phyloP scores from a whole-genome alignment of 2,329 filamentous ascomycete species.

The Trichoderma hamatum region DNA sequence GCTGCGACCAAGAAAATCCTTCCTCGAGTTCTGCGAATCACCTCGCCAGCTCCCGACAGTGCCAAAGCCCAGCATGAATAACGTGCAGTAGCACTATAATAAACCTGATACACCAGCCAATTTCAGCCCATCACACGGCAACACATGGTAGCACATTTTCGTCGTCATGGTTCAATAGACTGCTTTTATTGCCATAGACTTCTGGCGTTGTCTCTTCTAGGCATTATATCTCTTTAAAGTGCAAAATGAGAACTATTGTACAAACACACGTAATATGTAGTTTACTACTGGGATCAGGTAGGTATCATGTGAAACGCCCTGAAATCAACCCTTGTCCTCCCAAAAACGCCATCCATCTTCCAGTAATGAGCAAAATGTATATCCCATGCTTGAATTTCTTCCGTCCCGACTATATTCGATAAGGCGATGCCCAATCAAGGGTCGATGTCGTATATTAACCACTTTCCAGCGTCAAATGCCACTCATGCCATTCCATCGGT shows the following conservation, averaged over 20 bases:
- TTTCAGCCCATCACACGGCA: neutral
- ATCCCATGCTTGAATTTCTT: neutral
- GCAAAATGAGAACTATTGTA: slow-evolving; percentile 5
- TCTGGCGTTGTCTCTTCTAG: neutral
- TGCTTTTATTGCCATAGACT: slow-evolving; percentile 7
- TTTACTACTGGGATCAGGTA: neutral
- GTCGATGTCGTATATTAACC: neutral
- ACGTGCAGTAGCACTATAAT: neutral
- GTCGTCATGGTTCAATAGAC: neutral
- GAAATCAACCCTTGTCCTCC: slow-evolving; percentile 4
- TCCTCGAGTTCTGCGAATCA: neutral
- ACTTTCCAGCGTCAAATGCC: neutral
- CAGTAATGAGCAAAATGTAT: slow-evolving; percentile 20
- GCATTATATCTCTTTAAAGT: neutral
- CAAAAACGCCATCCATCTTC: slow-evolving; percentile 15
- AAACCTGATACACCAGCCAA: neutral
- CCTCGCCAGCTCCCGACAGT: neutral
- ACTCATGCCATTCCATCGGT: neutral
- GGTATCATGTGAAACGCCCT: slow-evolving; percentile 21
- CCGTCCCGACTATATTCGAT: neutral
- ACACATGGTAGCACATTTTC: neutral
- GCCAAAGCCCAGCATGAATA: neutral
- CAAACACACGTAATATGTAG: slow-evolving; percentile 2
- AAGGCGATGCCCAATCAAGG: neutral
- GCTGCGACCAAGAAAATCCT: neutral